phyloP scores from a whole-genome alignment of 2,329 filamentous ascomycete species.

The Fusarium mangiferae region DNA sequence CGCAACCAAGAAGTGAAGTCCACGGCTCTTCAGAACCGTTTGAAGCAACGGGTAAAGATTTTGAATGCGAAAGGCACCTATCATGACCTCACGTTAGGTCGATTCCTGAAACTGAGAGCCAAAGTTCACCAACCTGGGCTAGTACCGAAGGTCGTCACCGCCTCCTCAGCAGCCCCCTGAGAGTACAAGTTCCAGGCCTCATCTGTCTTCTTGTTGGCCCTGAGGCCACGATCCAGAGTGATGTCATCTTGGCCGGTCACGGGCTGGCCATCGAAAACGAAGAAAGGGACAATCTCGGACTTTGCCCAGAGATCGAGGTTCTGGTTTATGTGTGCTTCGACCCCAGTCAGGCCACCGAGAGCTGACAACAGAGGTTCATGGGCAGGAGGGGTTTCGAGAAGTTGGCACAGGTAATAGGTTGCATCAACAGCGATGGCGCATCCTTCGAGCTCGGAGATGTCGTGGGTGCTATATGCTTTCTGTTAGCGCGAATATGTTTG shows the following conservation, averaged over 20 bases:
- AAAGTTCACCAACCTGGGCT: slow-evolving; percentile 70
- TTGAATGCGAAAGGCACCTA: slow-evolving; percentile 77
- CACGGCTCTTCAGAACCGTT: slow-evolving; percentile 73
- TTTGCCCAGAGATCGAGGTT: slow-evolving; percentile 79
- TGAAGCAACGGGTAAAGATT: slow-evolving; percentile 83
- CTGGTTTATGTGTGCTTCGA: slow-evolving; percentile 78
- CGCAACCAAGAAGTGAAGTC: slow-evolving; percentile 81
- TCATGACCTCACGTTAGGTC: slow-evolving; percentile 42
- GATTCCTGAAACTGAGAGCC: neutral
- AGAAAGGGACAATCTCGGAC: slow-evolving; percentile 79
- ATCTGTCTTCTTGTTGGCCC: slow-evolving; percentile 76
- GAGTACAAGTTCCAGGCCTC: slow-evolving; percentile 91
- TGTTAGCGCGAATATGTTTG: slow-evolving; percentile 34
- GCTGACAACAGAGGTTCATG: slow-evolving; percentile 91
- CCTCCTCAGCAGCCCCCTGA: slow-evolving; percentile 79
- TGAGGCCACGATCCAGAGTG: slow-evolving; percentile 69
- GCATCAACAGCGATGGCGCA: slow-evolving; percentile 87
- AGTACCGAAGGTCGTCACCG: slow-evolving; percentile 84
- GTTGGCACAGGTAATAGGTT: slow-evolving; percentile 83
- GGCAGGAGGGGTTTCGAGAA: slow-evolving; percentile 75
- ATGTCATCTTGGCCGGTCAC: slow-evolving; percentile 80
- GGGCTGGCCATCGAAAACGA: slow-evolving; percentile 91
- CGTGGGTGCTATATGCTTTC: slow-evolving; percentile 59
- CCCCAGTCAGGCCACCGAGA: slow-evolving; percentile 85
- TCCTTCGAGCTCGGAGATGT: slow-evolving; percentile 77